Base-by-base conservation (phyloP, 805 yeast species). In the Wickerhamomyces mucosus region DNA sequence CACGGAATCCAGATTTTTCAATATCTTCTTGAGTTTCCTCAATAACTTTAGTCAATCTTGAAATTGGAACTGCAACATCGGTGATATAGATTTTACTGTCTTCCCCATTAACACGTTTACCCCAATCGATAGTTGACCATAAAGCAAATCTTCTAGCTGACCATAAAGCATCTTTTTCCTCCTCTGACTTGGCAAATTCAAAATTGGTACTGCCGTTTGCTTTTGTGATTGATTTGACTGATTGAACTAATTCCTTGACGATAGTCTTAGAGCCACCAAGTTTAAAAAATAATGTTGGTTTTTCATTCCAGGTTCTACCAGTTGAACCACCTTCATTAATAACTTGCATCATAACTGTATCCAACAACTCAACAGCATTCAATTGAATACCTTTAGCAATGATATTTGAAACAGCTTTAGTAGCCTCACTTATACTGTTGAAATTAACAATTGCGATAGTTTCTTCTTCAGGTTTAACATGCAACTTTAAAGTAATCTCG, bases 51-150 rank as follows among this genome's bases (percentile, higher is more conserved):
- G 89, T 74, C 27, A 82, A 62, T 34, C 61, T 61, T 1, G 88
- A 78, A 29, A 82, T 65, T 3, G 94, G 94, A 12, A 82, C 92
- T 5, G 88, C 88, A 5, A 81, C 83, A 56, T 82, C 94, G 0
- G 92, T 82, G 18, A 86, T 78, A 69, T 83, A 75, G 25, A 71
- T 56, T 45, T 67, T 70, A 6, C 77, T 72, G 26, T 23, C 15
- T 9, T 57, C 46, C 17, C 72, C 69, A 31, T 64, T 56, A 6
- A 49, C 45, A 43, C 51, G 45, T 35, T 62, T 59, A 0, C 89
- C 89, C 57, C 78, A 73, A 41, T 80, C 84, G 29, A 79, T 60
- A 3, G 71, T 67, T 16, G 75, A 68, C 78, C 81, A 76, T 6
- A 75, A 54, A 9, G 69, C 77, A 25, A 80, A 74, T 49, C 82